phyloP scores from a whole-genome alignment of 805 yeast genomes.

The Metschnikowia kunwiensis region DNA sequence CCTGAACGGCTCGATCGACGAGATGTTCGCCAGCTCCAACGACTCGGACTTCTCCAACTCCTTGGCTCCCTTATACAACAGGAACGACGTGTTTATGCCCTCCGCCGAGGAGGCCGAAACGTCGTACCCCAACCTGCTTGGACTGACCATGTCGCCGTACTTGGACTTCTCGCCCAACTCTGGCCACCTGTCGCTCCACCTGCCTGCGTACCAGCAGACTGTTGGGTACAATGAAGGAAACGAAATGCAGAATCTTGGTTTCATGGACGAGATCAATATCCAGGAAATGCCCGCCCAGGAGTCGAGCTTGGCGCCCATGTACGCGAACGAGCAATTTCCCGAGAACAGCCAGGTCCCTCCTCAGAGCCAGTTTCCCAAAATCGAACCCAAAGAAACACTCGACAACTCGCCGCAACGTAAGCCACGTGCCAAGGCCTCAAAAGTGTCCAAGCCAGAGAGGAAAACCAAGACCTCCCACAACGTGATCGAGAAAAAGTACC shows the following conservation, averaged over 20 bases:
- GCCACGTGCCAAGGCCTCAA: slow-evolving; percentile 13
- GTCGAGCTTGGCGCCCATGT: neutral
- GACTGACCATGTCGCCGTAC: slow-evolving; percentile 6
- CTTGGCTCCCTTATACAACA: slow-evolving; percentile 2
- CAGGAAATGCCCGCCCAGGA: neutral
- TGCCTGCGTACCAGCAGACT: neutral
- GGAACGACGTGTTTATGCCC: neutral
- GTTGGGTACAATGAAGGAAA: neutral
- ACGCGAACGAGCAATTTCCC: neutral
- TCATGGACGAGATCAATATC: neutral
- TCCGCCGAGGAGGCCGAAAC: slow-evolving; percentile 1
- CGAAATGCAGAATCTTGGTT: neutral
- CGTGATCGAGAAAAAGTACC: slow-evolving; percentile 75
- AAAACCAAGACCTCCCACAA: slow-evolving; percentile 66
- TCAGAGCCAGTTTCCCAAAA: neutral
- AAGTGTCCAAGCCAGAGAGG: slow-evolving; percentile 43
- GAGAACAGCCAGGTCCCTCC: neutral
- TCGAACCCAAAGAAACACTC: neutral
- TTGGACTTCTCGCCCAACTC: slow-evolving; percentile 7
- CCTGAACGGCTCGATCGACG: slow-evolving; percentile 7
- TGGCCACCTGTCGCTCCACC: slow-evolving; percentile 2
- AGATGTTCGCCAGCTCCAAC: slow-evolving; percentile 2
- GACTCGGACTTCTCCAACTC: slow-evolving; percentile 1
- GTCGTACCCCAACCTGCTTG: slow-evolving; percentile 9
- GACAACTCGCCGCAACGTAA: neutral